Conservation (phyloP, 2,329 filamentous ascomycete genomes). For the Trichoderma cornu-damae region DNA sequence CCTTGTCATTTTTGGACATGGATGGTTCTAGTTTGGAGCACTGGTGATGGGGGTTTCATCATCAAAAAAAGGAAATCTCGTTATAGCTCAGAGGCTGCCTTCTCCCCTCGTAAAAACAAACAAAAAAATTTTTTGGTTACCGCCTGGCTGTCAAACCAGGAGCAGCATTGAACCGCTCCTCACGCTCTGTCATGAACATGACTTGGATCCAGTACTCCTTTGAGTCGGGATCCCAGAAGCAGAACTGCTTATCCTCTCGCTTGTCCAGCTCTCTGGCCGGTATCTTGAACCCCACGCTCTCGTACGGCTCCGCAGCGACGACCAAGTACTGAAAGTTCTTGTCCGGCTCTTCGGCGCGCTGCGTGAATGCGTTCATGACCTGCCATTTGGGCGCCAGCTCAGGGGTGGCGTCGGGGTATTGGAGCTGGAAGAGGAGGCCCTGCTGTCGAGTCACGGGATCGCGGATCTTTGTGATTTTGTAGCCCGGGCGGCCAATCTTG, state of each 20-base stretch:
- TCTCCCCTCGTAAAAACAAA: neutral
- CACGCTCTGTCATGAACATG: slow-evolving; percentile 96
- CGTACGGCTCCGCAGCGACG: slow-evolving; percentile 94
- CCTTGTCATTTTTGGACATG: neutral
- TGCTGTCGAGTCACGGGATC: slow-evolving; percentile 85
- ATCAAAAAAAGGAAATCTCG: neutral
- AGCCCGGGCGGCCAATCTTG: slow-evolving; percentile 93
- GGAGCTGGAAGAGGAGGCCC: slow-evolving; percentile 89
- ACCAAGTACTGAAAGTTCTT: slow-evolving; percentile 92
- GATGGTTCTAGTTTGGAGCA: neutral
- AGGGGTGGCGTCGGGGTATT: slow-evolving; percentile 83
- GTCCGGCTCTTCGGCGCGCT: slow-evolving; percentile 91
- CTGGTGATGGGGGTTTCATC: neutral
- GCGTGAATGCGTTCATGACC: slow-evolving; percentile 97
- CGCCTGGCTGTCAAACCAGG: slow-evolving; percentile 52
- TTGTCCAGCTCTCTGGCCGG: slow-evolving; percentile 90
- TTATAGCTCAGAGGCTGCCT: neutral
- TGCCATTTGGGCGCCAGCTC: slow-evolving; percentile 77
- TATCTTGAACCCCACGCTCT: slow-evolving; percentile 94
- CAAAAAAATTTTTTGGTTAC: slow-evolving; percentile 27
- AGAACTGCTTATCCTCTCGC: slow-evolving; percentile 81
- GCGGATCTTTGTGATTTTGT: slow-evolving; percentile 94
- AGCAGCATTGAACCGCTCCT: slow-evolving; percentile 74
- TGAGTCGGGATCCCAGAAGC: slow-evolving; percentile 89
- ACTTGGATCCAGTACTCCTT: slow-evolving; percentile 98